Percentiles rank a stretch among this genome's conserved stretches.
Conservation (phyloP, 2,329 filamentous ascomycete genomes). For the Nothomitra cinnamomea region DNA sequence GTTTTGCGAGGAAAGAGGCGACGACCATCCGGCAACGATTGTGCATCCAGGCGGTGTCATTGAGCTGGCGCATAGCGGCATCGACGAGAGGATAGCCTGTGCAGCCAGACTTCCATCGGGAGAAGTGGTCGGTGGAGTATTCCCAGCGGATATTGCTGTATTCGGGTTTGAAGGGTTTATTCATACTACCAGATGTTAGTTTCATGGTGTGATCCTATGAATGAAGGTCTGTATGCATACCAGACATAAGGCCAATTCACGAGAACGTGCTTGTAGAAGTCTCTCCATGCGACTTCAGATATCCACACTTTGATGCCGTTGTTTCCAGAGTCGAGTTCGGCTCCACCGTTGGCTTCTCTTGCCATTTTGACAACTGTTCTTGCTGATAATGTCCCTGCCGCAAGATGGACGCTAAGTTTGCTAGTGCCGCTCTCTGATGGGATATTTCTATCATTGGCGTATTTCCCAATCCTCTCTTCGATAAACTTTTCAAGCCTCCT, state of each 20-base stretch:
- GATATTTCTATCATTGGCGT: conserved; percentile 48
- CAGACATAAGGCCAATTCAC: conserved; percentile 73
- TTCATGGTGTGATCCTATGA: background rate
- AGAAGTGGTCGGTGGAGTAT: conserved; percentile 50
- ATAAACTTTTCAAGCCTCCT: conserved; percentile 50
- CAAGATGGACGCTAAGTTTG: conserved; percentile 52
- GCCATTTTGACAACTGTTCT: conserved; percentile 50
- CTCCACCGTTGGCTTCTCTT: conserved; percentile 42
- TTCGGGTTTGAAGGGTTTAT: conserved; percentile 66
- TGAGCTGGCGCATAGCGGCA: conserved; percentile 68
- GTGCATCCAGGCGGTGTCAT: conserved; percentile 58
- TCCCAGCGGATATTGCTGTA: conserved; percentile 75
- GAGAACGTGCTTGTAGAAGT: conserved; percentile 78
- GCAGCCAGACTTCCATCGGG: conserved; percentile 53
- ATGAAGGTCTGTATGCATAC: conserved; percentile 24
- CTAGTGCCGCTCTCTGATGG: conserved; percentile 48
- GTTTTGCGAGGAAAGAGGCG: conserved; percentile 64
- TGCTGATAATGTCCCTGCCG: conserved; percentile 49
- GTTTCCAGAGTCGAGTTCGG: conserved; percentile 46
- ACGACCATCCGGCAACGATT: conserved; percentile 75
- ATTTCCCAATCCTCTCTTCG: conserved; percentile 41
- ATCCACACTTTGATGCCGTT: conserved; percentile 59
- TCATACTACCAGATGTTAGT: conserved; percentile 38
- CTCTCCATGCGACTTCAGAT: conserved; percentile 68
- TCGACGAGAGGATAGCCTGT: conserved; percentile 77